These are phyloP conservation scores for Tolypocladium paradoxum DNA, from an alignment of 2,329 filamentous ascomycete genomes.

Conservation along the genomic window DNA sequence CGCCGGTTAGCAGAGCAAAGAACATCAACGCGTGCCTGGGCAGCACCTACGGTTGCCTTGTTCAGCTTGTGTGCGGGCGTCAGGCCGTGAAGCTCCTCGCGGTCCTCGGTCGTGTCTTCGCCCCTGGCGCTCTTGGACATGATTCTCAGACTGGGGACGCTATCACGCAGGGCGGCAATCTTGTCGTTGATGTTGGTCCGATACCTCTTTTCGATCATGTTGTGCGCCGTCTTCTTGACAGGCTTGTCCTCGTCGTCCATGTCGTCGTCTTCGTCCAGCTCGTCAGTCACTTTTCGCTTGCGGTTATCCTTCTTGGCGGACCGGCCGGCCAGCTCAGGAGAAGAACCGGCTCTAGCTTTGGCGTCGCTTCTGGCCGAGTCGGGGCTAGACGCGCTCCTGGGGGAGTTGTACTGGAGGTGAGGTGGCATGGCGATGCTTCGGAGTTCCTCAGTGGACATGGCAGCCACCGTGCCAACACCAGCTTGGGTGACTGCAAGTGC, in stretches of 20 bases:
- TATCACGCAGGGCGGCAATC: conserved; percentile 83
- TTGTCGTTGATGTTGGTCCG: conserved; percentile 95
- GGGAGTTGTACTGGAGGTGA: conserved; percentile 49
- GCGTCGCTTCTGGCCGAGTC: conserved; percentile 40
- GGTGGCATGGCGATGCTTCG: conserved; percentile 55
- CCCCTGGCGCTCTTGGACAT: conserved; percentile 63
- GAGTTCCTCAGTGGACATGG: conserved; percentile 48
- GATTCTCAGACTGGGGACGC: conserved; percentile 79
- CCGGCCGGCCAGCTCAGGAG: conserved; percentile 42
- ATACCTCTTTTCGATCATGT: conserved; percentile 97
- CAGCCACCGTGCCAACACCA: conserved; percentile 11
- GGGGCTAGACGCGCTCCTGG: conserved; percentile 47
- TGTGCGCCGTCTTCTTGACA: conserved; percentile 87
- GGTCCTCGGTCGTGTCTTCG: conserved; percentile 61
- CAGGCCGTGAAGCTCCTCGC: conserved; percentile 64
- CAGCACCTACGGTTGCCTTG: conserved; percentile 72
- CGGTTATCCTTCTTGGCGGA: conserved; percentile 36
- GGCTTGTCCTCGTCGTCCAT: conserved; percentile 44
- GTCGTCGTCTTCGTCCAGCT: conserved; percentile 41
- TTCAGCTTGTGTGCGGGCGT: conserved; percentile 89
- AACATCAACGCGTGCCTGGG: no score
- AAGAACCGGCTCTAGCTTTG: conserved; percentile 40
- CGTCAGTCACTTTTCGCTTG: conserved; percentile 61
- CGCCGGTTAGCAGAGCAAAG: not conserved
- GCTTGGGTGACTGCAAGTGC: conserved; percentile 15